Percentiles rank a stretch among this genome's conserved stretches.
These are phyloP conservation scores for Aspergillus ostianus DNA, from an alignment of 495 filamentous ascomycete genomes.

Conservation along the genomic window DNA sequence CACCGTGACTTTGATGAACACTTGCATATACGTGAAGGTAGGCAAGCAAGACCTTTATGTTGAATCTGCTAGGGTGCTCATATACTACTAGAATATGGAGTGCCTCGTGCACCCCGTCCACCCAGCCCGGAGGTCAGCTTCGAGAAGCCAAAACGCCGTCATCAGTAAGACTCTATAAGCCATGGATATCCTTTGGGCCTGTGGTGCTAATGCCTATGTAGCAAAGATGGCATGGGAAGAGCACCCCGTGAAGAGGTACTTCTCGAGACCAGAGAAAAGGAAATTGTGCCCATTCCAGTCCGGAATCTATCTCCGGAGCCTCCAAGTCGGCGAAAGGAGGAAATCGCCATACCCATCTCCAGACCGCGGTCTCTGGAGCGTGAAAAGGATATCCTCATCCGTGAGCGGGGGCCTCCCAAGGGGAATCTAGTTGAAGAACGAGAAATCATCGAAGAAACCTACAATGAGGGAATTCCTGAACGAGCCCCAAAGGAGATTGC, in stretches of 20 bases:
- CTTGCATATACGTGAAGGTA: background rate
- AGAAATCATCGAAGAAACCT: slow-evolving; percentile 19
- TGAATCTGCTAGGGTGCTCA: background rate
- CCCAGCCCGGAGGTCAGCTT: slow-evolving; percentile 16
- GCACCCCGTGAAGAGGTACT: slow-evolving; percentile 12
- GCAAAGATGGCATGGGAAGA: slow-evolving; percentile 8
- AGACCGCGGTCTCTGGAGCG: slow-evolving; percentile 10
- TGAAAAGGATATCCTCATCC: slow-evolving; percentile 10
- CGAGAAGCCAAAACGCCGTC: slow-evolving; percentile 14
- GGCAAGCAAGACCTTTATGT: background rate
- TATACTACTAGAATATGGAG: background rate
- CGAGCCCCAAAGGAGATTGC: background rate
- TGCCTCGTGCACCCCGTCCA: slow-evolving; percentile 17
- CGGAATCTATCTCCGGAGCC: slow-evolving; percentile 11
- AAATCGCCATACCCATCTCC: slow-evolving; percentile 7
- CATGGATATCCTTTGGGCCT: no score
- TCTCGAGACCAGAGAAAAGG: slow-evolving; percentile 10
- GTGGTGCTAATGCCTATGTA: background rate
- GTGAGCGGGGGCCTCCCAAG: slow-evolving; percentile 5
- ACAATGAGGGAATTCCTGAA: slow-evolving; percentile 6
- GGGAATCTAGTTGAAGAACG: slow-evolving; percentile 10
- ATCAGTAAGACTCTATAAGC: slow-evolving; percentile 9
- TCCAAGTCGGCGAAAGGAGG: slow-evolving; percentile 15
- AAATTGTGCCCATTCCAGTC: background rate
- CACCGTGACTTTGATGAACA: background rate